Evolutionary conservation across 1,139 yeast genomes (phyloP).

Genomic region (Candida anutae): DNA sequence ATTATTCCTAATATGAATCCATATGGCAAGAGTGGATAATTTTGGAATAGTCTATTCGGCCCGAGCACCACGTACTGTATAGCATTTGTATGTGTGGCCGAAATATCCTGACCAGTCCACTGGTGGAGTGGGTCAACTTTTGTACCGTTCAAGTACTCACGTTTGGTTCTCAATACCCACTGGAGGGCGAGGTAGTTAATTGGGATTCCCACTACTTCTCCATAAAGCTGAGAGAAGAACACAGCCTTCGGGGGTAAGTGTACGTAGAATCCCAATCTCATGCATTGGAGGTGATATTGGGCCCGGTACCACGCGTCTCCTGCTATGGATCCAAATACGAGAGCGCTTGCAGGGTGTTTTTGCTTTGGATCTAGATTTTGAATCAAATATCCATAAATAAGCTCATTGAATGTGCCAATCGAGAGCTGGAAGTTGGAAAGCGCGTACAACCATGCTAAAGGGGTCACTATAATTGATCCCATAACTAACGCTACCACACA

Average conservation of each 20-base stretch:
- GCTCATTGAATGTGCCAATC: conserved; percentile 44
- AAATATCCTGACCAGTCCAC: conserved; percentile 44
- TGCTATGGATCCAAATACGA: conserved; percentile 42
- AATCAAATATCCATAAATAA: conserved; percentile 39
- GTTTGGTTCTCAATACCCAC: conserved; percentile 37
- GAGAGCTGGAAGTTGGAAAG: conserved; percentile 45
- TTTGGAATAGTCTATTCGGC: conserved; percentile 32
- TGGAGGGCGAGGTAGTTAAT: conserved; percentile 38
- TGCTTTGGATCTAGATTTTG: conserved; percentile 13
- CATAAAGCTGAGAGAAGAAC: conserved; percentile 41
- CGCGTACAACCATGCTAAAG: conserved; percentile 45
- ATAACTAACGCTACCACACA: conserved; percentile 33
- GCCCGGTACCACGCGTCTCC: conserved; percentile 51
- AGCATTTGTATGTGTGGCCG: conserved; percentile 37
- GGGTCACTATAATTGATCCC: conserved; percentile 40
- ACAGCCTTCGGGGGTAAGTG: conserved; percentile 40
- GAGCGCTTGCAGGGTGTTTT: conserved; percentile 41
- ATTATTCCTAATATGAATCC: conserved; percentile 36
- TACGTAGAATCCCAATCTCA: conserved; percentile 42
- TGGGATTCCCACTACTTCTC: conserved; percentile 45
- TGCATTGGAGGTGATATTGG: conserved; percentile 40
- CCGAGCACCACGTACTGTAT: conserved; percentile 45
- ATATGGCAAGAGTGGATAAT: conserved; percentile 34
- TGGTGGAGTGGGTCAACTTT: conserved; percentile 39
- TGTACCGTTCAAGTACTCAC: conserved; percentile 30